Base-by-base conservation (phyloP, 768 basidiomycete genomes). In the Fistulinella prunicolor region DNA sequence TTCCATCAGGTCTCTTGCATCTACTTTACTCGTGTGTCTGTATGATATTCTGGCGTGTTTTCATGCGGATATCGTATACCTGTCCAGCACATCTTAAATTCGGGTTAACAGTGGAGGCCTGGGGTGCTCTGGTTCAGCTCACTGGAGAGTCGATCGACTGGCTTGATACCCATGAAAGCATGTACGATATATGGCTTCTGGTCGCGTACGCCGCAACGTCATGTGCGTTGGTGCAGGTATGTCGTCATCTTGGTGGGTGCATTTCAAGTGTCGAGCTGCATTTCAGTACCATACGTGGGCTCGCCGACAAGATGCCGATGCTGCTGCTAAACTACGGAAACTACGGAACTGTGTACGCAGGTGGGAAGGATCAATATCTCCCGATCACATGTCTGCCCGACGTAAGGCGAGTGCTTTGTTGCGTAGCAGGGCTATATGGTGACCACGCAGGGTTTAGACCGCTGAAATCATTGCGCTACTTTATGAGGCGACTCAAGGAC, bases 31-130 rank as follows among this genome's bases (percentile, higher is more conserved):
- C 88, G 24, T 92, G 89, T 61, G 84, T 97, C 37, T 86, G 84
- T 57, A 96, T 98, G 83, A 89, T 98, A 67, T 94, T 96, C 70
- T 96, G 92, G 85, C 86, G 95, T 42, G 93, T 96, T 26, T 98
- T 97, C 73, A 94, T 97, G 91, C 82, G 95, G 43, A 92, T 97
- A 68, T 93, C 90, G 49, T 98, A 96, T 71, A 78, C 83, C 17
- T 89, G 90, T 62, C 94, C 95, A 9, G 81, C 81, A 10, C 93
- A 96, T 61, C 79, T 95, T 61, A 94, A 89, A 63, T 93, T 95
- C 59, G 78, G 80, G 32, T 70, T 94, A 54, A 88, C 85, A 2
- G 77, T 93, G 22, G 85, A 86, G 59, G 79, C 83, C 53, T 96
- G 91, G 92, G 78, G 77, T 17, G 71, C 75, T 43, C 76, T 96